phyloP scores from a whole-genome alignment of 192 early-diverging fungal species.

The Coemansia sp. region DNA sequence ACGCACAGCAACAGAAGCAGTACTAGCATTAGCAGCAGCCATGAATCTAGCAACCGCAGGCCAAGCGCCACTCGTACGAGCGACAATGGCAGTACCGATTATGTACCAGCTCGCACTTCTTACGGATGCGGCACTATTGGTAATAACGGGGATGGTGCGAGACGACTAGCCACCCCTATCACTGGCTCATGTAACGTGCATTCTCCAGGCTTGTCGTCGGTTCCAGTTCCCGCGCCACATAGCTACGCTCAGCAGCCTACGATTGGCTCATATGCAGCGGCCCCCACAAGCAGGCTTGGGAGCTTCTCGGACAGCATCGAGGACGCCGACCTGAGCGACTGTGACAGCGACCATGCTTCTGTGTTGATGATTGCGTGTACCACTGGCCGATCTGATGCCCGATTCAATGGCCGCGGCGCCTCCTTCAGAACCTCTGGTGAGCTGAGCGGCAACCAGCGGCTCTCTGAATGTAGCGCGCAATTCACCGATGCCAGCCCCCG shows the following conservation, averaged over 20 bases:
- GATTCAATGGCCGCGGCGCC: slow-evolving; percentile 5
- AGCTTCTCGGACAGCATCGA: background rate
- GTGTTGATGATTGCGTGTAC: slow-evolving; percentile 10
- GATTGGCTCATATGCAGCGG: background rate
- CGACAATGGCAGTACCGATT: slow-evolving; percentile 13
- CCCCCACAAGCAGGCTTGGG: background rate
- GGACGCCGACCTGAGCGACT: background rate
- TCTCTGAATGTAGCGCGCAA: slow-evolving; percentile 10
- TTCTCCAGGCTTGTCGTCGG: background rate
- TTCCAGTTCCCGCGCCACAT: slow-evolving; percentile 8
- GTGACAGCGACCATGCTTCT: slow-evolving; percentile 3
- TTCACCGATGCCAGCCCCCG: slow-evolving; percentile 11
- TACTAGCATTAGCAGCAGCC: slow-evolving; percentile 16
- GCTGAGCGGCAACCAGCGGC: background rate
- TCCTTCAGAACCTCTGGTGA: background rate
- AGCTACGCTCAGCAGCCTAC: background rate
- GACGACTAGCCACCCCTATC: slow-evolving; percentile 12
- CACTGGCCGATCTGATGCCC: background rate
- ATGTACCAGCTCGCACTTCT: slow-evolving; percentile 8
- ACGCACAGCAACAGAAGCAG: slow-evolving; percentile 1
- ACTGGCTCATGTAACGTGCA: slow-evolving; percentile 1
- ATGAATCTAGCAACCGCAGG: background rate
- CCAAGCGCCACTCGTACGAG: slow-evolving; percentile 3
- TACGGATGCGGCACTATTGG: slow-evolving; percentile 16
- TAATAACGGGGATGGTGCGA: slow-evolving; percentile 17